phyloP scores from a whole-genome alignment of 768 basidiomycete species.

The Rhizopogon vinicolor region DNA sequence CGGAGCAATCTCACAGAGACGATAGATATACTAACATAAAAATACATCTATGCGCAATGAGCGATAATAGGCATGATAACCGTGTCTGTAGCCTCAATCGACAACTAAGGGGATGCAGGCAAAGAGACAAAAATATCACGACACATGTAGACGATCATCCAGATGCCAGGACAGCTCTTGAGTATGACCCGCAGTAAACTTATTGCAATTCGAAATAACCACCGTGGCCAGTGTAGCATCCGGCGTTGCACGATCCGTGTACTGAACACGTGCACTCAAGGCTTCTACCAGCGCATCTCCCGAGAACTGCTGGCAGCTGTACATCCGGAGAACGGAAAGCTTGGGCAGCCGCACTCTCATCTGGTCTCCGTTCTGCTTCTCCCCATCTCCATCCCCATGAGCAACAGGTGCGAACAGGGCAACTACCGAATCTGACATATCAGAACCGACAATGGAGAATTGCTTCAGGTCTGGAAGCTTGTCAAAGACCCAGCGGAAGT shows the following conservation, averaged over 20 bases:
- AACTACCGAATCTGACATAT: slow-evolving; percentile 75
- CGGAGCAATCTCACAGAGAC: too few species aligned
- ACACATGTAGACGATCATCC: slow-evolving; percentile 20
- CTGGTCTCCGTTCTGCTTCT: slow-evolving; percentile 1
- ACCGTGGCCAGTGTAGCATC: slow-evolving; percentile 22
- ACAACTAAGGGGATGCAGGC: slow-evolving; percentile 1
- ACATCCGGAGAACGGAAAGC: slow-evolving; percentile 47
- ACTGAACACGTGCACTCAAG: slow-evolving; percentile 42
- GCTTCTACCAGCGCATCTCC: slow-evolving; percentile 55
- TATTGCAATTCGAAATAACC: slow-evolving; percentile 19
- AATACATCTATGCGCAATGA: background rate
- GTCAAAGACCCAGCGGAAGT: slow-evolving; percentile 67
- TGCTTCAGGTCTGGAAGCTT: slow-evolving; percentile 47
- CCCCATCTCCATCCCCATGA: background rate
- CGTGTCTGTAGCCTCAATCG: background rate
- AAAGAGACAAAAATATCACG: slow-evolving; percentile 1
- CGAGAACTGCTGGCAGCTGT: slow-evolving; percentile 58
- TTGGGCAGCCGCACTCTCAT: slow-evolving; percentile 48
- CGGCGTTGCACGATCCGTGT: slow-evolving; percentile 28
- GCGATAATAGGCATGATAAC: background rate
- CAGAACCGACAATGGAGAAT: slow-evolving; percentile 74
- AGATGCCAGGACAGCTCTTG: slow-evolving; percentile 22
- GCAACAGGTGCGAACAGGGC: slow-evolving; percentile 46
- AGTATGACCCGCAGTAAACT: slow-evolving; percentile 15
- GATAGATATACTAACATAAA: background rate